A percentile compares a stretch with the other conserved stretches of the same genome.
phyloP scores from a whole-genome alignment of 2,329 filamentous ascomycete genomes.

The Aspergillus tanneri region DNA sequence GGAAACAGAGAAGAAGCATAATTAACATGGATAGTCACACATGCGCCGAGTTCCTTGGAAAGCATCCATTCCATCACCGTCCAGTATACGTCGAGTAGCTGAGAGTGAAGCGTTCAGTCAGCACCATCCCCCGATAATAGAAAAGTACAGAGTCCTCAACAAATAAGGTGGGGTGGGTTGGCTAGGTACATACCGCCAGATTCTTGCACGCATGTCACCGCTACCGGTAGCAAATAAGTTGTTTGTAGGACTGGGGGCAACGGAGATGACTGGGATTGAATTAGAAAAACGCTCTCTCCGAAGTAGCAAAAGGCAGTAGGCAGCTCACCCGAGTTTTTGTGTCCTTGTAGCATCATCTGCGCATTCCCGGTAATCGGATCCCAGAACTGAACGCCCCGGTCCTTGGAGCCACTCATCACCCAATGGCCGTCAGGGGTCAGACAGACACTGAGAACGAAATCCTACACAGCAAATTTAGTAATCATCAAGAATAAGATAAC shows the following conservation, averaged over 20 bases:
- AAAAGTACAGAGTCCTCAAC: neutral
- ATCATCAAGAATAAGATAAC: neutral
- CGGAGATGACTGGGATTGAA: constrained; percentile 72
- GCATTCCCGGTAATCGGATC: constrained; percentile 89
- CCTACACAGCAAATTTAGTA: constrained; percentile 50
- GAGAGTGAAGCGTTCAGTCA: constrained; percentile 11
- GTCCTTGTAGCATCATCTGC: constrained; percentile 96
- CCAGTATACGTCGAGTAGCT: constrained; percentile 42
- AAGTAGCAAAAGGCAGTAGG: neutral
- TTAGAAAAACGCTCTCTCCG: constrained; percentile 17
- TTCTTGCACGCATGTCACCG: constrained; percentile 94
- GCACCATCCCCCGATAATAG: constrained; percentile 5
- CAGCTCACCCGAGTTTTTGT: constrained; percentile 81
- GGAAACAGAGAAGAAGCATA: constrained; percentile 12
- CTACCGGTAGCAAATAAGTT: constrained; percentile 93
- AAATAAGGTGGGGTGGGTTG: too few species aligned
- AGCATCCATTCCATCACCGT: constrained; percentile 33
- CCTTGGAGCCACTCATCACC: constrained; percentile 97
- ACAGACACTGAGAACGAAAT: constrained; percentile 94
- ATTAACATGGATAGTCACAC: constrained; percentile 26
- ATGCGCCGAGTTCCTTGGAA: constrained; percentile 34
- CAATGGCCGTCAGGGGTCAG: constrained; percentile 90
- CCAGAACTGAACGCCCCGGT: constrained; percentile 98
- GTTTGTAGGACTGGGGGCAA: constrained; percentile 86
- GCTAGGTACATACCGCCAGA: constrained; percentile 73